Evolutionary conservation across 176 grass and related monocot species (phyloP).

Genomic region (Phoenix dactylifera): DNA sequence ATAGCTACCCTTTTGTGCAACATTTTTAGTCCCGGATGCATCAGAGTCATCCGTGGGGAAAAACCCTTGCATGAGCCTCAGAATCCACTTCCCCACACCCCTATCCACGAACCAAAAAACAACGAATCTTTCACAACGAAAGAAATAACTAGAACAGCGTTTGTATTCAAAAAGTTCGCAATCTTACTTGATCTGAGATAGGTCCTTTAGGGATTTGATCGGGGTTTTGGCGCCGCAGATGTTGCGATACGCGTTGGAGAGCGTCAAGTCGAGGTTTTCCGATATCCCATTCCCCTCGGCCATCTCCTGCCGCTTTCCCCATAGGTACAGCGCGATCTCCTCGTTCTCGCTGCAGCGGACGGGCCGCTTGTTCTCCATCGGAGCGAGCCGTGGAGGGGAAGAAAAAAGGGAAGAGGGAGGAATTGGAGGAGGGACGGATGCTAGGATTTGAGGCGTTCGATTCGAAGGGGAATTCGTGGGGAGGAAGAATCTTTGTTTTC

Average conservation of each 20-base stretch:
- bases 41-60: slow-evolving; percentile 32
- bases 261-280: slow-evolving; percentile 49
- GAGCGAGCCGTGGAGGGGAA: not conserved
- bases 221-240: slow-evolving; percentile 55
- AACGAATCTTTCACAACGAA: not conserved
- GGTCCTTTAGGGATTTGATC: slow-evolving; percentile 63
- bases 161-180: slow-evolving; percentile 12
- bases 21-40: slow-evolving; percentile 19
- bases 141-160: not conserved
- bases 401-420: not conserved
- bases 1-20: slow-evolving; percentile 7
- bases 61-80: slow-evolving; percentile 55
- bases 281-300: slow-evolving; percentile 27
- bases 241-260: slow-evolving; percentile 50
- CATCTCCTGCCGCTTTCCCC: slow-evolving; percentile 66
- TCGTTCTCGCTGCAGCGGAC: slow-evolving; percentile 67
- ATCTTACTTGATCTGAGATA: slow-evolving; percentile 60
- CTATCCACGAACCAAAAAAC: slow-evolving; percentile 25
- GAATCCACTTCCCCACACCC: slow-evolving; percentile 66
- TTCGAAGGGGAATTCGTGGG: not conserved
- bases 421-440: not conserved
- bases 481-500: not conserved
- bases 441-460: not conserved
- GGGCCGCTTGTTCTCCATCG: slow-evolving; percentile 21
- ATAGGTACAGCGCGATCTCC: slow-evolving; percentile 37